Percentiles rank a stretch among this genome's conserved stretches.
Evolutionary conservation across 2,329 filamentous ascomycete genomes (phyloP).

Genomic region (Podosphaera fusca): DNA sequence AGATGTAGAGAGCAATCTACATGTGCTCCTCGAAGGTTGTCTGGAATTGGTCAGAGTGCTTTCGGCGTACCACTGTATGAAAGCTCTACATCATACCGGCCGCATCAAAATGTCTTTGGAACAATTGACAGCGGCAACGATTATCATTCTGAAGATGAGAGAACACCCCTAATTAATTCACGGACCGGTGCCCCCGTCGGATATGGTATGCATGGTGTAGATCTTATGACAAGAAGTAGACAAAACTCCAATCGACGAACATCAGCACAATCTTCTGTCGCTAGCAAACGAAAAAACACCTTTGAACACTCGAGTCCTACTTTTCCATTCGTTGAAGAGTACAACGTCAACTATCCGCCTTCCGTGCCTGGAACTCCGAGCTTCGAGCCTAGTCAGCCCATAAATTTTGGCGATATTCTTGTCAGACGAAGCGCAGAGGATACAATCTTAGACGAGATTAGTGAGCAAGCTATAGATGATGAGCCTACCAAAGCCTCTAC

Average conservation of each 20-base stretch:
- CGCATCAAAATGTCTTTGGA: conserved; percentile 14
- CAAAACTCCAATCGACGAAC: conserved; percentile 14
- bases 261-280: conserved; percentile 22
- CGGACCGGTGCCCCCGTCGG: conserved; percentile 11
- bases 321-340: conserved; percentile 21
- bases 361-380: conserved; percentile 40
- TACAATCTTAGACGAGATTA: conserved; percentile 5
- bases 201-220: conserved; percentile 2
- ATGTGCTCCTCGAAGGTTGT: conserved; percentile 40
- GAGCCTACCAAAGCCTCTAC: conserved; percentile 11
- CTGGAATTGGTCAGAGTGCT: conserved; percentile 20
- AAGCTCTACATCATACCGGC: conserved; percentile 16
- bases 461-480: conserved; percentile 14
- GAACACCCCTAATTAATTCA: conserved; percentile 28
- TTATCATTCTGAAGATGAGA: conserved; percentile 23
- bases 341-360: conserved; percentile 45
- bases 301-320: conserved; percentile 11
- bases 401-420: conserved; percentile 47
- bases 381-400: conserved; percentile 25
- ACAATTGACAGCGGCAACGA: conserved; percentile 24
- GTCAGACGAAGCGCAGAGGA: conserved; percentile 24
- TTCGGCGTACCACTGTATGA: conserved; percentile 18
- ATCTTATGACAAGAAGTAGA: conserved; percentile 17
- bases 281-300: conserved; percentile 16
- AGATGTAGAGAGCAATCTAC: conserved; percentile 18